Percentiles rank a stretch among this genome's conserved stretches.
phyloP scores from a whole-genome alignment of 2,329 filamentous ascomycete species.

The Arthrobotrys sinensis region DNA sequence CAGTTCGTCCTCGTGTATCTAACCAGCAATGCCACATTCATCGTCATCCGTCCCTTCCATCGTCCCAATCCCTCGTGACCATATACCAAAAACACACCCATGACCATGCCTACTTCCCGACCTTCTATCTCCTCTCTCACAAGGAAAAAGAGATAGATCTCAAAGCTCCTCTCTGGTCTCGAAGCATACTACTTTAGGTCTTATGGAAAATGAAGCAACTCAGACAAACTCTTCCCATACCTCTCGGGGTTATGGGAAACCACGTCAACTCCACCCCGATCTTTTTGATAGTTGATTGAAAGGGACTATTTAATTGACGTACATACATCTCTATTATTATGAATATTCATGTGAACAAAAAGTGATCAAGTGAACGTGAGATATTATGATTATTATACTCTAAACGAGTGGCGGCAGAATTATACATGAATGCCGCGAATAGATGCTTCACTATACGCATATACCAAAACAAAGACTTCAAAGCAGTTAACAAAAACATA shows the following conservation, averaged over 20 bases:
- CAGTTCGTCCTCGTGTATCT: conserved; percentile 33
- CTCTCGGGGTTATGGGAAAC: conserved; percentile 1
- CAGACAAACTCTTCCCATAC: conserved; percentile 39
- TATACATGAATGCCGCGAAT: neutral
- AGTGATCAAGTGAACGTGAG: conserved; percentile 3
- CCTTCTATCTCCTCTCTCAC: conserved; percentile 36
- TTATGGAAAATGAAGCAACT: conserved; percentile 59
- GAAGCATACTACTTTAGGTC: conserved; percentile 61
- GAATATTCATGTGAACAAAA: neutral
- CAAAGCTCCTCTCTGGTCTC: conserved; percentile 59
- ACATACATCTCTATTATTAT: conserved; percentile 33
- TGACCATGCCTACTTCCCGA: conserved; percentile 61
- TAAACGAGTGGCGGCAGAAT: neutral
- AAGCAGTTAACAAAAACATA: neutral
- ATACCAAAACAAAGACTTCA: neutral
- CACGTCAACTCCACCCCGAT: conserved; percentile 61
- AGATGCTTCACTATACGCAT: neutral
- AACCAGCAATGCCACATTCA: conserved; percentile 32
- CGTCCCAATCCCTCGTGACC: conserved; percentile 17
- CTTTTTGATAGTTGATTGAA: conserved; percentile 59
- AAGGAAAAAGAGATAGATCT: conserved; percentile 37
- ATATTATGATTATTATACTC: conserved; percentile 18
- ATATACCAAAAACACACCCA: conserved; percentile 31
- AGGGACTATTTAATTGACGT: conserved; percentile 62
- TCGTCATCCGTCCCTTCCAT: neutral